These are phyloP conservation scores for Verticillium longisporum DNA, from an alignment of 2,329 filamentous ascomycete genomes.

Conservation along the genomic window DNA sequence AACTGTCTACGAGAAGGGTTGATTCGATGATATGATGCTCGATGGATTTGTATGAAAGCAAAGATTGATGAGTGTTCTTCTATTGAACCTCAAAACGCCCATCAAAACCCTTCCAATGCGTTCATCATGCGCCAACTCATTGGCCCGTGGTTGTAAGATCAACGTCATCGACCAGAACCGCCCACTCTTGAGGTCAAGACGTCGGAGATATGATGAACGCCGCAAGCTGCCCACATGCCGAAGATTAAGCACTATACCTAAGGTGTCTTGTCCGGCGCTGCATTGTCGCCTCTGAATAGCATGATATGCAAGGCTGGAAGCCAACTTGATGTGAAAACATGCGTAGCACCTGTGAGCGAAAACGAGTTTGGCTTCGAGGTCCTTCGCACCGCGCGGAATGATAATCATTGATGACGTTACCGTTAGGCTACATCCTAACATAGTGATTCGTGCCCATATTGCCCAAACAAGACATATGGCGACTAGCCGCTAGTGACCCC, in stretches of 20 bases:
- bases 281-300: background rate
- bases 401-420: background rate
- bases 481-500: background rate
- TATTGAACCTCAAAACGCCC: too few species aligned
- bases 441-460: background rate
- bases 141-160: background rate
- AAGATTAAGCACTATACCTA: too few species aligned
- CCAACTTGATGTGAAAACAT: too few species aligned
- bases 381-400: background rate
- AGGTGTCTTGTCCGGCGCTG: too few species aligned
- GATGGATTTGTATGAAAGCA: too few species aligned
- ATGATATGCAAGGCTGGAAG: background rate
- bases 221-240: background rate
- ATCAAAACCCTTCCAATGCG: too few species aligned
- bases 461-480: background rate
- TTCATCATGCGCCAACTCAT: background rate
- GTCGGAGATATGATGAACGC: background rate
- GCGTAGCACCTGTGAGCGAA: too few species aligned
- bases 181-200: background rate
- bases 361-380: too few species aligned
- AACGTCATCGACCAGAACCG: background rate
- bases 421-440: background rate
- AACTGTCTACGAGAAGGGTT: background rate
- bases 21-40: too few species aligned
- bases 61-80: too few species aligned